phyloP scores from a whole-genome alignment of 164 flowering plant genomes.

The Protea cynaroides region DNA sequence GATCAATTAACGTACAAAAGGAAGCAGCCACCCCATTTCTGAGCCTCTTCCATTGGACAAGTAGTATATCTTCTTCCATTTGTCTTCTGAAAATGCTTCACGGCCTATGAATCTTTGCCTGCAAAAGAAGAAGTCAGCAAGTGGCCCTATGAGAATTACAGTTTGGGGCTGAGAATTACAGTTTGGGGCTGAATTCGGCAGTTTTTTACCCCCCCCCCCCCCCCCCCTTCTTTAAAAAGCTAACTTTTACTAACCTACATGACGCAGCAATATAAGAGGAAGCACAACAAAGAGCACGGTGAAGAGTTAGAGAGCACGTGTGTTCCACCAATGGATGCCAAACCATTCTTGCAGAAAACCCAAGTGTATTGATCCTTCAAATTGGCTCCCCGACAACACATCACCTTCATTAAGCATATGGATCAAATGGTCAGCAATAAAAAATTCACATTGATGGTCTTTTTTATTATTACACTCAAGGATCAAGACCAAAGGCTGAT shows the following conservation, averaged over 20 bases:
- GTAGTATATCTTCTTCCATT: conserved; percentile 81
- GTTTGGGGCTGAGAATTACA: too few relatives aligned
- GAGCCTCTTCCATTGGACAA: conserved; percentile 85
- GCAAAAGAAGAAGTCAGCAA: conserved; percentile 12
- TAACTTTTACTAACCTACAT: conserved; percentile 55
- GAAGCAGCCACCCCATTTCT: conserved; percentile 75
- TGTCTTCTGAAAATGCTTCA: conserved; percentile 77
- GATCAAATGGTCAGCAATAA: too few relatives aligned
- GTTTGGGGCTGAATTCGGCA: too few relatives aligned
- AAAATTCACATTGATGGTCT: too few relatives aligned
- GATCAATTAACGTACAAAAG: conserved; percentile 46
- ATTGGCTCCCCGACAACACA: conserved; percentile 59
- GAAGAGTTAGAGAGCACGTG: conserved; percentile 47
- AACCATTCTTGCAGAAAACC: conserved; percentile 91
- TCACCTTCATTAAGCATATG: conserved; percentile 45
- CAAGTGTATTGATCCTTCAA: conserved; percentile 44
- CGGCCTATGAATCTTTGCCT: conserved; percentile 77
- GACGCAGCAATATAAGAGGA: conserved; percentile 58
- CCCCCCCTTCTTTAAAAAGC: too few relatives aligned
- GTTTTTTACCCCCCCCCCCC: too few relatives aligned
- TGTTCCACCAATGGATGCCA: conserved; percentile 87
- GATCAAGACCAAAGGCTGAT: too few relatives aligned
- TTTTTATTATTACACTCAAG: too few relatives aligned
- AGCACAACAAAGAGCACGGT: conserved; percentile 49
- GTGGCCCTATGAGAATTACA: not conserved